phyloP scores from a whole-genome alignment of 441 rosid genomes.

The Erysimum pusillum region DNA sequence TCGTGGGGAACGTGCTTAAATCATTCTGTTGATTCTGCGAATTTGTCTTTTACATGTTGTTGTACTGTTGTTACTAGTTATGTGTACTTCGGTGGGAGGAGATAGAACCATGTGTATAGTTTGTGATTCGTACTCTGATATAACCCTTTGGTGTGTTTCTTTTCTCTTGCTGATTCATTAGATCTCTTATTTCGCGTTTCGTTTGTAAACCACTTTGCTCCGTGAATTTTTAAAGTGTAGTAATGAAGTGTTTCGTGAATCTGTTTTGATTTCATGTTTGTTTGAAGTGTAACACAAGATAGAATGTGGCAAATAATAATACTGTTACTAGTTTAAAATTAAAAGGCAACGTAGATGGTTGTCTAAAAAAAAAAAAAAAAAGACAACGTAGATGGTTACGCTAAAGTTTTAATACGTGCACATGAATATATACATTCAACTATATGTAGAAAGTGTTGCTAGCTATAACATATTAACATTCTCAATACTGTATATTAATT shows the following conservation, averaged over 20 bases:
- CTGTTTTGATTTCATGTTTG: not conserved
- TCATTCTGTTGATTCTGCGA: not conserved
- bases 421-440: too few relatives aligned
- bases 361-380: too few relatives aligned
- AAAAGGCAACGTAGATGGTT: too few relatives aligned
- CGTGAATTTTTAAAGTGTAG: not conserved
- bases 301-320: not conserved
- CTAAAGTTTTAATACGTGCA: not conserved
- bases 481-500: too few relatives aligned
- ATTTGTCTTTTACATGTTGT: not conserved
- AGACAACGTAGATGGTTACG: too few relatives aligned
- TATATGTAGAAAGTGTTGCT: too few relatives aligned
- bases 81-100: not conserved
- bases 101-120: not conserved
- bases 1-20: slow-evolving; percentile 25
- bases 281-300: not conserved
- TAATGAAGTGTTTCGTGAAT: not conserved
- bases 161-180: not conserved
- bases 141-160: not conserved
- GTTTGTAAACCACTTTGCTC: not conserved
- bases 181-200: not conserved
- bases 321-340: too few relatives aligned
- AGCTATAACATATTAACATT: too few relatives aligned
- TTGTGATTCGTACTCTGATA: not conserved
- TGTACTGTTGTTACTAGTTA: not conserved